Percentiles rank a stretch among this genome's conserved stretches.
phyloP scores from a whole-genome alignment of 768 basidiomycete species.

The Boletus speciosus region DNA sequence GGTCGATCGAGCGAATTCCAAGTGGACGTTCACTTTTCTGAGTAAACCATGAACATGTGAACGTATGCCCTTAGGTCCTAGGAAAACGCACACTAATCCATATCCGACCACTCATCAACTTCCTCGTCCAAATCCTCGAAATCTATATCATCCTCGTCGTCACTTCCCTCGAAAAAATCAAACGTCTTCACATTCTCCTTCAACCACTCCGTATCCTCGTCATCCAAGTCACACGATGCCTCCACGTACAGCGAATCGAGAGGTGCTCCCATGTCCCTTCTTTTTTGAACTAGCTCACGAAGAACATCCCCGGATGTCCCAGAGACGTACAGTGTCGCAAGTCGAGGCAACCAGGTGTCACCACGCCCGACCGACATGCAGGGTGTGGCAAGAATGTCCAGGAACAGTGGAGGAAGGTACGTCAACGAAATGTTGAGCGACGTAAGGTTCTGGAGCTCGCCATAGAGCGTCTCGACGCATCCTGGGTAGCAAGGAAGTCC shows the following conservation, averaged over 20 bases:
- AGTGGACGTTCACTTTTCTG: background rate
- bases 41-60: background rate
- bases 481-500: constrained; percentile 42
- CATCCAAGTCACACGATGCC: constrained; percentile 38
- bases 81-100: background rate
- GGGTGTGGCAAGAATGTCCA: constrained; percentile 15
- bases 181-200: constrained; percentile 46
- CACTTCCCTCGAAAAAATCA: constrained; percentile 56
- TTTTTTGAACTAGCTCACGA: constrained; percentile 42
- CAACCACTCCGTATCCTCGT: constrained; percentile 50
- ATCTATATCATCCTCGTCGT: constrained; percentile 37
- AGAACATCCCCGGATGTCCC: constrained; percentile 42
- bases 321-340: constrained; percentile 46
- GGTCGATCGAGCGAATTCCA: background rate
- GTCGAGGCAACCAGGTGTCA: constrained; percentile 43
- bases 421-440: constrained; percentile 39
- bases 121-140: constrained; percentile 22
- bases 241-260: constrained; percentile 47
- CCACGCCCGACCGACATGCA: background rate
- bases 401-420: constrained; percentile 29
- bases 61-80: too few species aligned
- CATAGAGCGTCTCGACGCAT: constrained; percentile 39
- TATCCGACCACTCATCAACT: constrained; percentile 14
- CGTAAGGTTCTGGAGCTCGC: constrained; percentile 46
- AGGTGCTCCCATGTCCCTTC: constrained; percentile 42